Evolutionary conservation across 169 alveolate species (phyloP), one percentile per base, ranked within the genome.

Genomic region (Plasmodium chabaudi): DNA sequence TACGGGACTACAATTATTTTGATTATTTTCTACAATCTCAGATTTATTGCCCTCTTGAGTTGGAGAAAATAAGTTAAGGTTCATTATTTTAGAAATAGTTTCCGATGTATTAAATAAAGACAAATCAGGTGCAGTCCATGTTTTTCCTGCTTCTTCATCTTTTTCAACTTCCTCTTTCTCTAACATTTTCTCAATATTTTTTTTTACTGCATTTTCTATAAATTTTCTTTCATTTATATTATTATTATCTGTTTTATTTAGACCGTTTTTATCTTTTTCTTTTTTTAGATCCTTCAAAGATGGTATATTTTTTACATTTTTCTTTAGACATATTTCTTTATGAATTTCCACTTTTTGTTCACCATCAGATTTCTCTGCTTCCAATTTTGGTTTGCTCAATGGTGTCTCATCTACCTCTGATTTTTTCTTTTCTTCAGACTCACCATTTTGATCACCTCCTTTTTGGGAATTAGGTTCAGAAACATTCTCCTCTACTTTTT

Each of bases 141-240:
- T 34, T 34, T 34, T 34, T 34, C 7, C 42, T 3, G 42, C 0
- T 4, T 34, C 42, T 34, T 34, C 42, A 34, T 34, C 42, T 34
- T 34, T 34, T 5, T 34, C 42, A 5, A 1, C 5, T 34, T 39
- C 82, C 1, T 21, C 12, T 9, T 59, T 70, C 0, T 49, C 82
- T 15, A 70, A 25, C 5, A 70, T 70, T 59, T 27, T 70, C 21
- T 49, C 65, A 47, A 70, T 70, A 6, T 70, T 70, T 47, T 49
- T 70, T 13, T 27, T 15, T 23, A 70, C 82, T 0, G 68, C 82
- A 0, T 70, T 70, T 70, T 70, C 82, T 51, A 70, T 70, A 59
- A 70, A 70, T 59, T 64, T 57, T 9, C 67, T 19, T 49, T 27
- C 53, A 70, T 27, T 47, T 72, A 3, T 13, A 21, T 55, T 17